These are phyloP conservation scores for Harrya chromipes DNA, from an alignment of 768 basidiomycete species.

Conservation along the genomic window DNA sequence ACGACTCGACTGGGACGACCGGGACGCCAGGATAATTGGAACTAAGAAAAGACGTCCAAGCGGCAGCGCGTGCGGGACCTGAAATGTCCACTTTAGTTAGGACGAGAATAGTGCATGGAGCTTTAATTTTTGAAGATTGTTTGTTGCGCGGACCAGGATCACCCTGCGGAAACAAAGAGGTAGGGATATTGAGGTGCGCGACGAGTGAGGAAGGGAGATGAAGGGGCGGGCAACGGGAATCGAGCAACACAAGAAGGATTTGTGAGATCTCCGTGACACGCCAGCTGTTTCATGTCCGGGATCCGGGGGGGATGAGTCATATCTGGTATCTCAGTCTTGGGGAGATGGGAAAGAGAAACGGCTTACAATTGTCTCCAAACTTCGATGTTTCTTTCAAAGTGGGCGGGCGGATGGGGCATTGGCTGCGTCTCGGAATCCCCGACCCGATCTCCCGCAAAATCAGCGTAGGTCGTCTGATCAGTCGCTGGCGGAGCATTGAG, in stretches of 20 bases:
- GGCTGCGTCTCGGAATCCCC: slow-evolving; percentile 14
- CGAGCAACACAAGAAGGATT: slow-evolving; percentile 83
- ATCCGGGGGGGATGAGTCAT: background rate
- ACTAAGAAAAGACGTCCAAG: slow-evolving; percentile 66
- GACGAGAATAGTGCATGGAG: slow-evolving; percentile 54
- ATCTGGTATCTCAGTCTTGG: background rate
- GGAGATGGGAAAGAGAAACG: background rate
- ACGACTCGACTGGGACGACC: slow-evolving; percentile 77
- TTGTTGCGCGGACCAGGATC: slow-evolving; percentile 14
- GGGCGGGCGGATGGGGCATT: slow-evolving; percentile 66
- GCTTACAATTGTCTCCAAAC: slow-evolving; percentile 92
- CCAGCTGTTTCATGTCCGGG: slow-evolving; percentile 56
- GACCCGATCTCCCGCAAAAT: background rate
- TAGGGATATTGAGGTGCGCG: slow-evolving; percentile 46
- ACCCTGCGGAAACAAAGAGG: background rate
- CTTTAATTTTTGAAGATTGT: slow-evolving; percentile 33
- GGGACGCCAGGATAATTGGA: slow-evolving; percentile 49
- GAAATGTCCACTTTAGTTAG: slow-evolving; percentile 89
- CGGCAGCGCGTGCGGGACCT: slow-evolving; percentile 56
- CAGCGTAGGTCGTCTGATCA: slow-evolving; percentile 4
- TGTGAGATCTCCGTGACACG: slow-evolving; percentile 89
- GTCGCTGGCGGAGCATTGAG: slow-evolving; percentile 3
- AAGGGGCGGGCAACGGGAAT: slow-evolving; percentile 84
- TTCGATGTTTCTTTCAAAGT: slow-evolving; percentile 88
- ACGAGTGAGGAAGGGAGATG: slow-evolving; percentile 83